These are phyloP conservation scores for Sugiyamaella lignohabitans DNA, from an alignment of 805 yeast species.

Conservation along the genomic window DNA sequence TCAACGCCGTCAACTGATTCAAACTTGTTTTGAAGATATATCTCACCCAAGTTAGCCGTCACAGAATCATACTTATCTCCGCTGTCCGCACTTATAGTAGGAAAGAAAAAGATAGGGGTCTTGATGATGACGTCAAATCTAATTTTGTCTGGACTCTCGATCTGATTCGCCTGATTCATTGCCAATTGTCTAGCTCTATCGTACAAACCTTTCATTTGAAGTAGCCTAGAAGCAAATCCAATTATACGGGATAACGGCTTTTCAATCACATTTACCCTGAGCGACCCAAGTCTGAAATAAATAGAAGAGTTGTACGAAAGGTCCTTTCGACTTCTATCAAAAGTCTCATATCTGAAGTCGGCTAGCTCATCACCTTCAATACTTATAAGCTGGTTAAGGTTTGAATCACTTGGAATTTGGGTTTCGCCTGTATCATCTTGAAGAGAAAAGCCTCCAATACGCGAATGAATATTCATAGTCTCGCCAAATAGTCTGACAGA, in stretches of 20 bases:
- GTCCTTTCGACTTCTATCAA: slow-evolving; percentile 45
- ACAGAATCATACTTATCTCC: slow-evolving; percentile 49
- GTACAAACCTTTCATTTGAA: slow-evolving; percentile 79
- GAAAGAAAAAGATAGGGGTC: slow-evolving; percentile 82
- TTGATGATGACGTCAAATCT: slow-evolving; percentile 64
- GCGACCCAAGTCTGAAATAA: slow-evolving; percentile 66
- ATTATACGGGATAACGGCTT: slow-evolving; percentile 66
- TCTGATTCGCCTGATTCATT: slow-evolving; percentile 65
- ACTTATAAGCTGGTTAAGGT: slow-evolving; percentile 58
- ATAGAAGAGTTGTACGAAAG: slow-evolving; percentile 46
- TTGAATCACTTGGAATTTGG: slow-evolving; percentile 41
- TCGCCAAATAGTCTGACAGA: slow-evolving; percentile 65
- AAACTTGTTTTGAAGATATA: slow-evolving; percentile 62
- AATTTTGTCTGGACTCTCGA: slow-evolving; percentile 49
- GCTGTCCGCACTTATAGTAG: slow-evolving; percentile 40
- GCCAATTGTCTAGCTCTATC: slow-evolving; percentile 88
- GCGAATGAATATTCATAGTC: slow-evolving; percentile 63
- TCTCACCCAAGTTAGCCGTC: slow-evolving; percentile 74
- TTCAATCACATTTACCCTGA: slow-evolving; percentile 73
- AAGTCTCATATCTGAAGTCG: slow-evolving; percentile 78
- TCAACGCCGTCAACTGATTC: slow-evolving; percentile 23
- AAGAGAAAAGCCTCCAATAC: slow-evolving; percentile 69
- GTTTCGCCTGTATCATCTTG: slow-evolving; percentile 70
- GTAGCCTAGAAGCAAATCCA: slow-evolving; percentile 64
- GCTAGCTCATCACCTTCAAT: slow-evolving; percentile 80